Percentiles rank a stretch among this genome's conserved stretches.
Evolutionary conservation across 2,329 filamentous ascomycete genomes (phyloP).

Genomic region (Aureobasidium melanogenum): DNA sequence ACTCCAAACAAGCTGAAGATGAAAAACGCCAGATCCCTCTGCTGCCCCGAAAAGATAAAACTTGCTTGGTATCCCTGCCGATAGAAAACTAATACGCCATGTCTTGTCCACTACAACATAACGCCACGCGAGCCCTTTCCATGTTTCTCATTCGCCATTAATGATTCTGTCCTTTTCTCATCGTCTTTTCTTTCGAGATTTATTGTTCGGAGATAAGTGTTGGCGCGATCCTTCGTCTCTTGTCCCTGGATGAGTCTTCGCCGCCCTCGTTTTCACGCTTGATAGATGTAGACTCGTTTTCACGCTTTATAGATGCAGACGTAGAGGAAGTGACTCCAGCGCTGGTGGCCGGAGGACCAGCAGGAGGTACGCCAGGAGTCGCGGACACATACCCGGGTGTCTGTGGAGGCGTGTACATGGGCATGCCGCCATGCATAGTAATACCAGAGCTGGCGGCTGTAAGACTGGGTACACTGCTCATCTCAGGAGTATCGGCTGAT

Average conservation of each 20-base stretch:
- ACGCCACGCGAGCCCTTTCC: background rate
- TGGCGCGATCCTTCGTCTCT: conserved; percentile 38
- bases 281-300: conserved; percentile 22
- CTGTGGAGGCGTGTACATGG: conserved; percentile 82
- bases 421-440: conserved; percentile 42
- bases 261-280: conserved; percentile 29
- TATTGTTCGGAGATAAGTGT: conserved; percentile 20
- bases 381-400: conserved; percentile 57
- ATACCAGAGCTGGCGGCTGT: conserved; percentile 59
- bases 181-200: background rate
- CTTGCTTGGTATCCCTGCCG: background rate
- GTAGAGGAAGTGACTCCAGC: background rate
- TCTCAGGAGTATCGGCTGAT: conserved; percentile 63
- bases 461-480: conserved; percentile 67
- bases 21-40: background rate
- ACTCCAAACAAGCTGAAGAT: background rate
- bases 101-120: background rate
- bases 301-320: conserved; percentile 24
- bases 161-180: background rate
- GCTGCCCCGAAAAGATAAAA: background rate
- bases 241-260: conserved; percentile 30
- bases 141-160: background rate
- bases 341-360: conserved; percentile 17
- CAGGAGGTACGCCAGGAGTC: conserved; percentile 25
- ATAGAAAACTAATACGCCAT: background rate